A percentile compares a stretch with the other conserved stretches of the same genome.
Evolutionary conservation across 371 early-diverging fungal species (phyloP).

Genomic region (Batrachochytrium dendrobatidis): DNA sequence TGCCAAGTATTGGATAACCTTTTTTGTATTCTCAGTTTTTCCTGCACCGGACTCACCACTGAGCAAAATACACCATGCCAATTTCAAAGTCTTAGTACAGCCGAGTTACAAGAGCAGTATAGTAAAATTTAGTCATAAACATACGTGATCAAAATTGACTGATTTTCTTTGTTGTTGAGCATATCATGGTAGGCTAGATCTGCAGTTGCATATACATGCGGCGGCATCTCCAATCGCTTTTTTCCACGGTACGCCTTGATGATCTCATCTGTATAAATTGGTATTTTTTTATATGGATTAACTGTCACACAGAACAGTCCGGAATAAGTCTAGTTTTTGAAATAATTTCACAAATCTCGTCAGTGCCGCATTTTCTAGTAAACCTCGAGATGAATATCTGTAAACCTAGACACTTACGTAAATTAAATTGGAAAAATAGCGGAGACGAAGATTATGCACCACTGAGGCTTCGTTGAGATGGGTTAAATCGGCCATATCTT

Average conservation of each 20-base stretch:
- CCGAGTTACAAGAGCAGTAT: not conserved
- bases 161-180: conserved; percentile 89
- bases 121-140: conserved; percentile 1
- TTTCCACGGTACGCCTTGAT: conserved; percentile 73
- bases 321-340: conserved; percentile 83
- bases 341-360: not conserved
- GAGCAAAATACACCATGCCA: no score
- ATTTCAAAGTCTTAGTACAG: no score
- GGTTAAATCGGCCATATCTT: conserved; percentile 97
- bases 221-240: conserved; percentile 84
- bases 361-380: conserved; percentile 3
- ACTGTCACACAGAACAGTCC: conserved; percentile 98
- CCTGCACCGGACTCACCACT: conserved; percentile 99
- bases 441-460: conserved; percentile 86
- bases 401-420: conserved; percentile 58
- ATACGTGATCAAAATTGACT: conserved; percentile 98
- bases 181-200: conserved; percentile 94
- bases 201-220: conserved; percentile 95
- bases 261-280: conserved; percentile 84
- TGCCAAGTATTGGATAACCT: conserved; percentile 98
- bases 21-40: conserved; percentile 99
- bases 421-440: conserved; percentile 87
- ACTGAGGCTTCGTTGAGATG: conserved; percentile 98
- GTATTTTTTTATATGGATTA: conserved; percentile 92
- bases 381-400: no score